A percentile compares a stretch with the other conserved stretches of the same genome.
These are phyloP conservation scores for Hypoxylon crocopeplum DNA, from an alignment of 495 filamentous ascomycete genomes.

Conservation along the genomic window DNA sequence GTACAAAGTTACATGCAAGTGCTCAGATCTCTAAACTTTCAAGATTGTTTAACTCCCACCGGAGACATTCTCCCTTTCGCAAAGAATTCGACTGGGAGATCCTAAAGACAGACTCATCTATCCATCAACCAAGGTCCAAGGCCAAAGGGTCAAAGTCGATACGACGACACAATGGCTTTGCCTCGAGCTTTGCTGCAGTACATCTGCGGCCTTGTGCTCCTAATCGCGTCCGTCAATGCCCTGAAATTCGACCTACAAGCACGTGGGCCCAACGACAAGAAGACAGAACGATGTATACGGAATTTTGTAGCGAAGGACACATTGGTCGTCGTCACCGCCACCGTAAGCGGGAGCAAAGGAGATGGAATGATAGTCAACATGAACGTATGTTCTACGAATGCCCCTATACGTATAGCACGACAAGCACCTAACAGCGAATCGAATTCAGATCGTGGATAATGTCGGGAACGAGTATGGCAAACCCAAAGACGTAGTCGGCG, in stretches of 20 bases:
- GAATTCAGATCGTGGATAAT: conserved; percentile 85
- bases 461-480: conserved; percentile 94
- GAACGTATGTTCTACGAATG: conserved; percentile 71
- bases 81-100: conserved; percentile 10
- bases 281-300: conserved; percentile 87
- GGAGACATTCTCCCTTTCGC: too few relatives aligned
- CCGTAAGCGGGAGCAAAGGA: conserved; percentile 80
- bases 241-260: conserved; percentile 94
- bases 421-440: not conserved
- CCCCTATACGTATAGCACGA: not conserved
- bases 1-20: too few relatives aligned
- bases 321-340: conserved; percentile 97
- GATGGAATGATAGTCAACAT: conserved; percentile 95
- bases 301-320: conserved; percentile 96
- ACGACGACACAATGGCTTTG: conserved; percentile 43
- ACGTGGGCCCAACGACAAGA: conserved; percentile 63
- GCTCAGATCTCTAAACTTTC: too few relatives aligned
- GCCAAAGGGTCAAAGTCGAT: not conserved
- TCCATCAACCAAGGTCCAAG: not conserved
- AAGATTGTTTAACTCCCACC: too few relatives aligned
- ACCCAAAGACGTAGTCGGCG: conserved; percentile 89
- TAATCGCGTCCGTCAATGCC: conserved; percentile 70
- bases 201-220: conserved; percentile 55
- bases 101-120: not conserved
- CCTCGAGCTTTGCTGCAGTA: conserved; percentile 50